These are phyloP conservation scores for Neonectria sp. DNA, from an alignment of 2,329 filamentous ascomycete species.

Conservation along the genomic window DNA sequence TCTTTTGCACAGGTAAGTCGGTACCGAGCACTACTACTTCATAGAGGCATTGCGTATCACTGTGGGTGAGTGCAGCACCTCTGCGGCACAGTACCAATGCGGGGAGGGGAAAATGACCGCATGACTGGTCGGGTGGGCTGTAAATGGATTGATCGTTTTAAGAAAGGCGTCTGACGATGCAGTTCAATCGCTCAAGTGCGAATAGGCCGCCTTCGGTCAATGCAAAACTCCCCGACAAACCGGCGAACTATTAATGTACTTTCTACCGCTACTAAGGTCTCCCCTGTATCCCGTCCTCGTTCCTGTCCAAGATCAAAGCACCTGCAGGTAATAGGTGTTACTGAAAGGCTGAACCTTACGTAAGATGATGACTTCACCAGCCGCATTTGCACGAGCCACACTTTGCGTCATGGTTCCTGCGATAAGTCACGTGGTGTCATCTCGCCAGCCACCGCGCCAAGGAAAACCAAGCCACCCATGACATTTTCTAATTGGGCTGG, in stretches of 20 bases:
- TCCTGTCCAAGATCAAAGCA: conserved; percentile 8
- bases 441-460: conserved; percentile 20
- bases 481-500: conserved; percentile 15
- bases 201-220: background rate
- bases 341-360: conserved; percentile 1
- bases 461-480: conserved; percentile 7
- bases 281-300: conserved; percentile 14
- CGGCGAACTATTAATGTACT: background rate
- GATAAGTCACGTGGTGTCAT: conserved; percentile 13
- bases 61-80: conserved; percentile 5
- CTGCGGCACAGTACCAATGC: conserved; percentile 16
- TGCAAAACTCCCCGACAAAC: background rate
- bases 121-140: background rate
- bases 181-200: background rate
- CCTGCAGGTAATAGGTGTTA: too few species aligned
- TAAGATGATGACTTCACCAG: conserved; percentile 5
- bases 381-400: conserved; percentile 4
- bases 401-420: conserved; percentile 8
- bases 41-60: background rate
- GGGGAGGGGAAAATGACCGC: conserved; percentile 11
- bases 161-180: background rate
- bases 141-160: background rate
- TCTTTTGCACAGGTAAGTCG: too few species aligned
- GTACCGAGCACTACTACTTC: background rate
- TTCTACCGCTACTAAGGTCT: conserved; percentile 8